Evolutionary conservation across 1,139 yeast species (phyloP), one percentile per base, ranked within the genome.

Genomic region (Candida albicans): DNA sequence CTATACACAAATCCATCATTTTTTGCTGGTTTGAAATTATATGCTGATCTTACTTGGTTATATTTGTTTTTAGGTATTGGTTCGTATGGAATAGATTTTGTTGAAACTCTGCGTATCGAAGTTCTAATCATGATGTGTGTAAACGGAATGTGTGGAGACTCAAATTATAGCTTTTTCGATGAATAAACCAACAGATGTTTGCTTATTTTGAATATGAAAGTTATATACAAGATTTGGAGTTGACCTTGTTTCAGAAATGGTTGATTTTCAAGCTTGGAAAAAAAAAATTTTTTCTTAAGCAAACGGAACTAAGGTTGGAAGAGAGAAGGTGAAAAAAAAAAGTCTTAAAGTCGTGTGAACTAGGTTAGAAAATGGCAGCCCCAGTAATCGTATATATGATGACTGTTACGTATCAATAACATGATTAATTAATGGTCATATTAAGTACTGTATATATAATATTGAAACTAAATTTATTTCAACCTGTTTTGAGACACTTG

Each of bases 1-100:
- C 65, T 67, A 52, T 65, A 64, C 25, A 73, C 65, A 43, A 73
- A 59, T 3, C 77, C 77, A 43, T 62, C 65, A 7, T 68, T 62
- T 32, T 64, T 62, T 35, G 56, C 59, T 5, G 79, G 78, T 54
- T 68, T 72, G 58, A 73, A 66, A 56, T 73, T 73, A 55, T 64
- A 73, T 29, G 70, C 65, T 10, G 78, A 73, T 45, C 73, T 59
- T 36, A 57, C 52, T 31, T 62, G 60, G 52, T 72, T 72, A 52
- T 61, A 73, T 54, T 62, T 68, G 54, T 70, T 72, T 37, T 45
- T 52, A 15, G 77, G 75, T 37, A 65, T 62, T 14, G 73, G 61
- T 51, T 69, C 70, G 44, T 55, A 61, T 30, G 73, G 68, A 37
- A 70, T 52, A 11, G 47, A 40, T 33, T 44, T 44, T 29, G 34